These are phyloP conservation scores for Colletotrichum neosansevieriae DNA, from an alignment of 2,329 filamentous ascomycete genomes.

Conservation along the genomic window DNA sequence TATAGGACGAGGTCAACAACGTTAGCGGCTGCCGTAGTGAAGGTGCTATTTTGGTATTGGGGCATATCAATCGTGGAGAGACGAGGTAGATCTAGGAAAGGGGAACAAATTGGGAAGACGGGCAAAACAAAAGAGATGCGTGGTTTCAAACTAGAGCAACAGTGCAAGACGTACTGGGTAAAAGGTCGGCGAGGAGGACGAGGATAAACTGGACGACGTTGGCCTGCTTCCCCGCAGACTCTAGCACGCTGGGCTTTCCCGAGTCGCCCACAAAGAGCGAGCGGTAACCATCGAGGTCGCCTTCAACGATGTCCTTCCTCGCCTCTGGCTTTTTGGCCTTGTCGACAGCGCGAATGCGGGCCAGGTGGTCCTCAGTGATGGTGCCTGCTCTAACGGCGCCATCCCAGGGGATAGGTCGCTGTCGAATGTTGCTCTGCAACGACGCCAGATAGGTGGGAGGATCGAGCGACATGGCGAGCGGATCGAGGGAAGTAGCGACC, in stretches of 20 bases:
- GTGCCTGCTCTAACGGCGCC: conserved; percentile 93
- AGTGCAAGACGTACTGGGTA: conserved; percentile 52
- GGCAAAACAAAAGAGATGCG: neutral
- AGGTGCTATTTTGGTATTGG: neutral
- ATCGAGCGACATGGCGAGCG: conserved; percentile 82
- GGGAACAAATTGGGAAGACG: neutral
- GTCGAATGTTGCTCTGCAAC: conserved; percentile 96
- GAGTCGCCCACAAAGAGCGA: conserved; percentile 82
- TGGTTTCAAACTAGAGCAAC: neutral
- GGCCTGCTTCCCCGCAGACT: conserved; percentile 84
- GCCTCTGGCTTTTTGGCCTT: conserved; percentile 91
- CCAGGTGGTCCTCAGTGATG: conserved; percentile 92
- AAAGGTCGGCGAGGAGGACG: conserved; percentile 87
- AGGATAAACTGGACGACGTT: conserved; percentile 97
- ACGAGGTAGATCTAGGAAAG: neutral
- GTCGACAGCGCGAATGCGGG: conserved; percentile 96
- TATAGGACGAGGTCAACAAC: conserved; percentile 52
- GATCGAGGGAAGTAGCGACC: conserved; percentile 25
- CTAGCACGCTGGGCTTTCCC: conserved; percentile 79
- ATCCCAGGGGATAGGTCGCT: conserved; percentile 97
- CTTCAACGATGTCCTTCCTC: conserved; percentile 84
- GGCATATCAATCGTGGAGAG: neutral
- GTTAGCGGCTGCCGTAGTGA: conserved; percentile 13
- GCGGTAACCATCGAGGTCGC: conserved; percentile 83
- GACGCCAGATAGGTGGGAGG: conserved; percentile 87